Evolutionary conservation across 2,329 filamentous ascomycete genomes (phyloP).

Genomic region (Paecilomyces dactylethromorphus): DNA sequence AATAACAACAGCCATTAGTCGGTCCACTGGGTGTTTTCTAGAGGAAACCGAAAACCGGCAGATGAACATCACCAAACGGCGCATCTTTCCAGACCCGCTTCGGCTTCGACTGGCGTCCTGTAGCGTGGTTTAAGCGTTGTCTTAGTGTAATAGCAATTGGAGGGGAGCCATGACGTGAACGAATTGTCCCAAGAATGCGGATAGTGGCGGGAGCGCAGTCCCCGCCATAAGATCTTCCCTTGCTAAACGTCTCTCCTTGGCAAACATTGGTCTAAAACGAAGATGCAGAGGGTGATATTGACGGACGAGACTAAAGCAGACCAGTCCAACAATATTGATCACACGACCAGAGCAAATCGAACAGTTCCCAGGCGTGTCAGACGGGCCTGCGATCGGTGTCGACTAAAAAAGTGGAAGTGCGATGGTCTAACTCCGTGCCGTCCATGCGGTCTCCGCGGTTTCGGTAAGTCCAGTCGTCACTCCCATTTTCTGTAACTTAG

Average conservation of each 20-base stretch:
- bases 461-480: not conserved
- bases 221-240: not conserved
- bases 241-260: not conserved
- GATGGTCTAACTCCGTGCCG: not conserved
- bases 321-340: not conserved
- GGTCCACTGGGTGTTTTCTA: not conserved
- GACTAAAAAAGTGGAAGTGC: not conserved
- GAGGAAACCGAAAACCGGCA: not conserved
- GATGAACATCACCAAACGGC: not conserved
- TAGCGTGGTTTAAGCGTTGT: not conserved
- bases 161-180: not conserved
- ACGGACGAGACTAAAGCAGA: not conserved
- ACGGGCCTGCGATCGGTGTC: not conserved
- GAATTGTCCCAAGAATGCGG: not conserved
- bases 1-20: not conserved
- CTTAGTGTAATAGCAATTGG: not conserved
- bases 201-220: not conserved
- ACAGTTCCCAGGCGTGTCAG: not conserved
- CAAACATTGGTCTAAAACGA: not conserved
- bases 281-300: not conserved
- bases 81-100: not conserved
- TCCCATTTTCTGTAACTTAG: not conserved
- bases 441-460: not conserved
- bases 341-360: not conserved
- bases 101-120: not conserved